These are phyloP conservation scores for Zasmidium citrigriseum DNA, from an alignment of 2,329 filamentous ascomycete species.

Conservation along the genomic window DNA sequence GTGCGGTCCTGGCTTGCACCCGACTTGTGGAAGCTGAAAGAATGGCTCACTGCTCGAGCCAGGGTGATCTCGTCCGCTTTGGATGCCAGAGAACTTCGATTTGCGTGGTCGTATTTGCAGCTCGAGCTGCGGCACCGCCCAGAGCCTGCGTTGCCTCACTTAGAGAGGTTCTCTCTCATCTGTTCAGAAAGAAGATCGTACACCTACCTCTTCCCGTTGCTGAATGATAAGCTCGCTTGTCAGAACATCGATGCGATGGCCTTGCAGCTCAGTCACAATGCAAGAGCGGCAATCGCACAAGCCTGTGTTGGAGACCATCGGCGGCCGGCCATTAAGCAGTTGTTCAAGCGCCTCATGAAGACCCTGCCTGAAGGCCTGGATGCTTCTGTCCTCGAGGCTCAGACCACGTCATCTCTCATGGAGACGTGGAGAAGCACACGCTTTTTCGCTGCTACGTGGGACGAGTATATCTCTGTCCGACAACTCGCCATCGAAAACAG, in stretches of 20 bases:
- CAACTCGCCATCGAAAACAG: neutral
- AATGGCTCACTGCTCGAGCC: too few species aligned
- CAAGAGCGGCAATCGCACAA: neutral
- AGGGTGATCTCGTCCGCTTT: too few species aligned
- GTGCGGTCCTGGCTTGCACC: too few species aligned
- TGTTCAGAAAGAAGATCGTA: neutral
- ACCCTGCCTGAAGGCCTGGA: too few species aligned
- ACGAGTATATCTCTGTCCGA: neutral
- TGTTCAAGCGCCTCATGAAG: too few species aligned
- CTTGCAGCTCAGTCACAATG: neutral
- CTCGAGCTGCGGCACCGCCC: too few species aligned
- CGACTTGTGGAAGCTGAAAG: too few species aligned
- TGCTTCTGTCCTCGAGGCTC: neutral
- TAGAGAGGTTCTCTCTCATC: too few species aligned
- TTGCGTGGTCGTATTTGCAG: too few species aligned
- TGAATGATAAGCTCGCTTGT: neutral
- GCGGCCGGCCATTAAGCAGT: too few species aligned
- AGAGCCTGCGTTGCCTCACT: too few species aligned
- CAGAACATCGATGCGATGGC: neutral
- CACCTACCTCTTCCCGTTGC: neutral
- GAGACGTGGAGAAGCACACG: conserved; percentile 1
- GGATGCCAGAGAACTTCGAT: too few species aligned
- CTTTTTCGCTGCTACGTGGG: neutral
- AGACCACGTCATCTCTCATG: neutral
- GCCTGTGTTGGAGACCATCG: neutral